These are phyloP conservation scores for Colletotrichum sublineola DNA, from an alignment of 2,329 filamentous ascomycete genomes.

Conservation along the genomic window DNA sequence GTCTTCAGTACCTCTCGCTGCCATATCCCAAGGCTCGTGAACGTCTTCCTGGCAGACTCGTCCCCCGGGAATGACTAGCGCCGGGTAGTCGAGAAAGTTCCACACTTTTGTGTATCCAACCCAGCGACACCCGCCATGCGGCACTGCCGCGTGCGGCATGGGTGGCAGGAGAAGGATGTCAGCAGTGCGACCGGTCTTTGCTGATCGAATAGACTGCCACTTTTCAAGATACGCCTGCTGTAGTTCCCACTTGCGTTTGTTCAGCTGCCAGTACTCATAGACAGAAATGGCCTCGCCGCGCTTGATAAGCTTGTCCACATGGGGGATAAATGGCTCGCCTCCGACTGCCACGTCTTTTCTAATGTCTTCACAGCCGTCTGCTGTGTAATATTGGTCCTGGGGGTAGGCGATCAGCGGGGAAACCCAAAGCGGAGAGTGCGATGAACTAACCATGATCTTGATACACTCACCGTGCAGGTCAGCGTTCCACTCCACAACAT, in stretches of 20 bases:
- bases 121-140: conserved; percentile 57
- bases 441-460: conserved; percentile 61
- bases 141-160: conserved; percentile 71
- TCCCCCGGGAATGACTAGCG: conserved; percentile 48
- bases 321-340: conserved; percentile 71
- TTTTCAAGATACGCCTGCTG: conserved; percentile 61
- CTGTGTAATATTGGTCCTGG: conserved; percentile 72
- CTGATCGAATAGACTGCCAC: conserved; percentile 64
- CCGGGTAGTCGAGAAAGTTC: conserved; percentile 55
- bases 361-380: conserved; percentile 74
- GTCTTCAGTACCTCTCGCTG: not conserved
- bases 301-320: conserved; percentile 69
- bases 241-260: conserved; percentile 66
- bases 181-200: conserved; percentile 58
- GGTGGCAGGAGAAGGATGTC: conserved; percentile 71
- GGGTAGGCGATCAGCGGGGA: not conserved
- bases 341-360: conserved; percentile 64
- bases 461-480: conserved; percentile 67
- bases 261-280: conserved; percentile 77
- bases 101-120: conserved; percentile 60
- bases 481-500: conserved; percentile 66
- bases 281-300: conserved; percentile 68
- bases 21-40: conserved; percentile 46
- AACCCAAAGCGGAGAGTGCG: not conserved
- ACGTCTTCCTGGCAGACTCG: conserved; percentile 58